phyloP scores from a whole-genome alignment of 2,329 filamentous ascomycete species.

The Paraphoma chrysanthemicola region DNA sequence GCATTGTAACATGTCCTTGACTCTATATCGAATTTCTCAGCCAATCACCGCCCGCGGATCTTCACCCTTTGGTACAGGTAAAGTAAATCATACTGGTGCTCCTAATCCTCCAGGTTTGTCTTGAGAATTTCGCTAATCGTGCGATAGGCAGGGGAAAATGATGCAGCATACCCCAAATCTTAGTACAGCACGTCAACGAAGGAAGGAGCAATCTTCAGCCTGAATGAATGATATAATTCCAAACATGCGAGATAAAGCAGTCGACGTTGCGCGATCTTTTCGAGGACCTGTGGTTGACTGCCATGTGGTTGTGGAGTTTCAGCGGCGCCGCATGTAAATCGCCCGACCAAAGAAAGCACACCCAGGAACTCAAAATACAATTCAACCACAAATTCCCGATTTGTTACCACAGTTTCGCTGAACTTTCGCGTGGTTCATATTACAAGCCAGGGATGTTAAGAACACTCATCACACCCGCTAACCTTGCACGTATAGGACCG shows the following conservation, averaged over 20 bases:
- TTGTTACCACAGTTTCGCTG: conserved; percentile 8
- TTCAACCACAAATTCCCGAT: conserved; percentile 1
- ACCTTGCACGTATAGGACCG: neutral
- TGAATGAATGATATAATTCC: neutral
- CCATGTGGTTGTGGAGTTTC: neutral
- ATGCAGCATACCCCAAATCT: neutral
- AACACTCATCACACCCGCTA: conserved; percentile 9
- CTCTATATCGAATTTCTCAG: neutral
- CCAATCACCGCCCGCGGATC: neutral
- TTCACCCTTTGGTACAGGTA: neutral
- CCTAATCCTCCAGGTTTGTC: neutral
- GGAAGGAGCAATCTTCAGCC: neutral
- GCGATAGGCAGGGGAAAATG: neutral
- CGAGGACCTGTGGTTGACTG: neutral
- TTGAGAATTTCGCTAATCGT: neutral
- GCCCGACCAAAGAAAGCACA: neutral
- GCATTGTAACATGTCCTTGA: neutral
- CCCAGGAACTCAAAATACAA: neutral
- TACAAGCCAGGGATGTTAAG: conserved; percentile 9
- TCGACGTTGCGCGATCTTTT: neutral
- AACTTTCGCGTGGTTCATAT: conserved; percentile 9
- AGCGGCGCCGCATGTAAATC: neutral
- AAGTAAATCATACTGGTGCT: conserved; percentile 1
- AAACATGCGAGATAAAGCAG: neutral
- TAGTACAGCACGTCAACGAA: neutral